These are phyloP conservation scores for Patellaria atrata DNA, from an alignment of 495 filamentous ascomycete genomes.

Conservation along the genomic window DNA sequence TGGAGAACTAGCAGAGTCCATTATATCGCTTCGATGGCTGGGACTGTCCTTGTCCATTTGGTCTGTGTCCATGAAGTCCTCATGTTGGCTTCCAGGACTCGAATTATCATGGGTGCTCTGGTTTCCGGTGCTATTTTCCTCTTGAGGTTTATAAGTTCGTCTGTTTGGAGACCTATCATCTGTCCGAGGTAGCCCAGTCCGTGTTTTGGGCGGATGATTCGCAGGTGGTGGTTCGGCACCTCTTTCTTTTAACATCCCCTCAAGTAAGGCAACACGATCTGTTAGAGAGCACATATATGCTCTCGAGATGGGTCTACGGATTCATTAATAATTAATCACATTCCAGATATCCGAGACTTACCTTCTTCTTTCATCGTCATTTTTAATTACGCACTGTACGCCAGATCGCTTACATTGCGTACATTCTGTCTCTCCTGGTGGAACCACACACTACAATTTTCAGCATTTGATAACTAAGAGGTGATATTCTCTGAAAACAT, in stretches of 20 bases:
- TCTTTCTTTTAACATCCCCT: constrained; percentile 34
- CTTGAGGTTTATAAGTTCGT: constrained; percentile 6
- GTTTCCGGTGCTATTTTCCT: too few species aligned
- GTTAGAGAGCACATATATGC: constrained; percentile 42
- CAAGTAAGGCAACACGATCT: constrained; percentile 35
- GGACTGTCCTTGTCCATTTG: constrained; percentile 25
- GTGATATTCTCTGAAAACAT: too few species aligned
- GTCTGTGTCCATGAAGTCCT: constrained; percentile 17
- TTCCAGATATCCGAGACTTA: constrained; percentile 10
- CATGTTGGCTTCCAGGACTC: constrained; percentile 20
- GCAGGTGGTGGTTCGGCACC: constrained; percentile 36
- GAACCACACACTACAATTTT: constrained; percentile 34
- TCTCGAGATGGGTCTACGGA: constrained; percentile 36
- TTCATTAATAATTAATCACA: not conserved
- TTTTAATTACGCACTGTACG: constrained; percentile 39
- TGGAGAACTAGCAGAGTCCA: constrained; percentile 11
- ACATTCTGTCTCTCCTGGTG: constrained; percentile 35
- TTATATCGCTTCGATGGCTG: constrained; percentile 21
- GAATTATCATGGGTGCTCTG: constrained; percentile 12
- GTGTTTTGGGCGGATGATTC: constrained; percentile 38
- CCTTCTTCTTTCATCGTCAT: constrained; percentile 41
- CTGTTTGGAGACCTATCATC: constrained; percentile 12
- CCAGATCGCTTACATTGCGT: constrained; percentile 38
- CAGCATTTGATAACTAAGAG: not conserved
- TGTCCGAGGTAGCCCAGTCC: constrained; percentile 15